Conservation (phyloP, 139 green algal species). For the Chlorella sp. region DNA sequence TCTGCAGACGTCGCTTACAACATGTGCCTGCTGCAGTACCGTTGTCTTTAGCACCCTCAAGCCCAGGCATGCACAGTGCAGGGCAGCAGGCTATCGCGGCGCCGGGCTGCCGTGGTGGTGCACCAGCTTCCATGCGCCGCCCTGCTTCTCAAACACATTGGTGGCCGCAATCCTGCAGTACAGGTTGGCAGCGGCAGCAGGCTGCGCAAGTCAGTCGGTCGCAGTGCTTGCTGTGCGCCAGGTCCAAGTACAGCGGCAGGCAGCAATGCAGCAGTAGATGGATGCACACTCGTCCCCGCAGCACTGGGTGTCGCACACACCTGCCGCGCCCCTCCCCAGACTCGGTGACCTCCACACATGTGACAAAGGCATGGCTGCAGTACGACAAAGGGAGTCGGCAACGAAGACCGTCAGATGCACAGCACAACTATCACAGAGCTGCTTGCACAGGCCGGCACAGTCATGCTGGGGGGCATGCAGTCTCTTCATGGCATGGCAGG, state of each 20-base stretch:
- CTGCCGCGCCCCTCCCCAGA: slow-evolving; percentile 13
- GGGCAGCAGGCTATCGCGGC: not conserved
- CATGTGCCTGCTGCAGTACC: too few relatives aligned
- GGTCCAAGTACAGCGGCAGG: not conserved
- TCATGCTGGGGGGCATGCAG: too few relatives aligned
- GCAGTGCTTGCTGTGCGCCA: not conserved
- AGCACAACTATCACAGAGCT: too few relatives aligned
- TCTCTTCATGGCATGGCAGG: too few relatives aligned
- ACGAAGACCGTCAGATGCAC: too few relatives aligned
- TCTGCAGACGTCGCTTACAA: too few relatives aligned
- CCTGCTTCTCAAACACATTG: slow-evolving; percentile 91
- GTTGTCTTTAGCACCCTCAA: too few relatives aligned
- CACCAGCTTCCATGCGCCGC: slow-evolving; percentile 77
- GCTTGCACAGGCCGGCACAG: too few relatives aligned
- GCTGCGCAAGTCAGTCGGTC: not conserved
- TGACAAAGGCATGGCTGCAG: slow-evolving; percentile 29
- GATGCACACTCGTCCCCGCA: not conserved
- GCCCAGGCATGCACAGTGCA: too few relatives aligned
- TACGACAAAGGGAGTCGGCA: not conserved
- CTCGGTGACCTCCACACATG: slow-evolving; percentile 20
- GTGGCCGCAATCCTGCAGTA: slow-evolving; percentile 69
- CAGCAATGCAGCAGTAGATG: not conserved
- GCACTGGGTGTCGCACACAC: not conserved
- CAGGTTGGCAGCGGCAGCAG: not conserved
- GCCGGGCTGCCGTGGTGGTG: slow-evolving; percentile 78